Base-by-base conservation (phyloP, 176 grass and related monocot species). In the Oryza australiensis region DNA sequence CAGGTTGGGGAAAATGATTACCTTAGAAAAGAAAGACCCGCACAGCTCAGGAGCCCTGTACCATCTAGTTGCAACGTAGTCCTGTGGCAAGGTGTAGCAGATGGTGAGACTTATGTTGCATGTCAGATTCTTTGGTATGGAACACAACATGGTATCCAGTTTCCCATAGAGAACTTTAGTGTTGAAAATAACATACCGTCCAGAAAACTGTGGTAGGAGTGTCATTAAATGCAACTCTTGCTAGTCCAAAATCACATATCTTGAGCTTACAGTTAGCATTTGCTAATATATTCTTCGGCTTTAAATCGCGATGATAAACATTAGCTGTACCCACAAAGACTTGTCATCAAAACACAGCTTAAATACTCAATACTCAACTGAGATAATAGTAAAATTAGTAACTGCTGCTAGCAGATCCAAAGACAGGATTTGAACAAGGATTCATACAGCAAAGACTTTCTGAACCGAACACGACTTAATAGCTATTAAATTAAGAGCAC, bases 61-160 rank as follows among this genome's bases (percentile, higher is more conserved):
- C 95, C 95, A 98, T 89, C 95, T 98, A 59, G 95, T 98, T 29
- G 95, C 95, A 80, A 98, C 95, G 71, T 98, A 98, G 88, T 98
- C 95, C 95, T 98, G 92, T 57, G 77, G 26, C 28, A 73, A 62
- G 63, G 82, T 11, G 40, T 64, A 72, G 72, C 49, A 90, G 23
- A 78, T 0, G 0, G n/a, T 86, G 48, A 90, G 79, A 24, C 13
- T 77, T 48, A 20, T 76, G 66, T 82, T 72, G 27, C 22, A 66
- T 35, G 9, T 34, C 70, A 72, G 26, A 24, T 32, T 64, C 29
- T 48, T 80, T 70, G 3, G 51, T 53, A 30, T 5, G 0, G 3
- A 75, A 70, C 0, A 6, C 1, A 63, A 4, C 53, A 80, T 28
- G 42, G 14, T 9, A 66, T 14, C 42, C 2, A 64, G 10, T 5